A percentile compares a stretch with the other conserved stretches of the same genome.
Conservation (phyloP, 371 early-diverging fungal species). For the Mucor sp. region DNA sequence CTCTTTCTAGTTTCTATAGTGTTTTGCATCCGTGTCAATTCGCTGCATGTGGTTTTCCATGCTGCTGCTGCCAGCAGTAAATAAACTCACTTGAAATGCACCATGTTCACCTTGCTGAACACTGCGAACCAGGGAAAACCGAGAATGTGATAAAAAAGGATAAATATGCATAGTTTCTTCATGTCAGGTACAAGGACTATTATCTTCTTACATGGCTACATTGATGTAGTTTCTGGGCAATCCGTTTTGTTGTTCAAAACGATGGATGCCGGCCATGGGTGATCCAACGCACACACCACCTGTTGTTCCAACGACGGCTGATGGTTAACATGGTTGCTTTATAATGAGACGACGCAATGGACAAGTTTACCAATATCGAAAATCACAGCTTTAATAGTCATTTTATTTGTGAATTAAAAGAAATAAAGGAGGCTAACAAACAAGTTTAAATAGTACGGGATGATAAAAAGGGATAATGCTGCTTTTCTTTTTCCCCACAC, state of each 20-base stretch:
- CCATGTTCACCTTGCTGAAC: slow-evolving; percentile 58
- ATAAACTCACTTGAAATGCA: slow-evolving; percentile 61
- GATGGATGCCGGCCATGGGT: slow-evolving; percentile 77
- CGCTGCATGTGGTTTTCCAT: neutral
- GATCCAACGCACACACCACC: slow-evolving; percentile 86
- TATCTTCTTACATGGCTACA: slow-evolving; percentile 67
- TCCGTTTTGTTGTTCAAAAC: slow-evolving; percentile 63
- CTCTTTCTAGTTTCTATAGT: slow-evolving; percentile 72
- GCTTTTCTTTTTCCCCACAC: neutral
- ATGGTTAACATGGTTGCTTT: neutral
- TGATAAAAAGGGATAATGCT: neutral
- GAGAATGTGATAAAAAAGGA: neutral
- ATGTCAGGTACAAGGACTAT: neutral
- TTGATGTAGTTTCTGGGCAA: slow-evolving; percentile 84
- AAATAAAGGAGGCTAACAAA: neutral
- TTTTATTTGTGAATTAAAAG: neutral
- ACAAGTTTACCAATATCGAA: slow-evolving; percentile 20
- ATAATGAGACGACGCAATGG: neutral
- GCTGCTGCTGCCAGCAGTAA: neutral
- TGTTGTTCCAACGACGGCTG: neutral
- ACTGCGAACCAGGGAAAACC: slow-evolving; percentile 28
- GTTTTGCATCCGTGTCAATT: neutral
- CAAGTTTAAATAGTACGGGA: neutral
- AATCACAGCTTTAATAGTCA: slow-evolving; percentile 23
- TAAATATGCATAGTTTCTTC: neutral